Percentiles rank a stretch among this genome's conserved stretches.
phyloP scores from a whole-genome alignment of 768 basidiomycete species.

The Termitomyces titanicus region DNA sequence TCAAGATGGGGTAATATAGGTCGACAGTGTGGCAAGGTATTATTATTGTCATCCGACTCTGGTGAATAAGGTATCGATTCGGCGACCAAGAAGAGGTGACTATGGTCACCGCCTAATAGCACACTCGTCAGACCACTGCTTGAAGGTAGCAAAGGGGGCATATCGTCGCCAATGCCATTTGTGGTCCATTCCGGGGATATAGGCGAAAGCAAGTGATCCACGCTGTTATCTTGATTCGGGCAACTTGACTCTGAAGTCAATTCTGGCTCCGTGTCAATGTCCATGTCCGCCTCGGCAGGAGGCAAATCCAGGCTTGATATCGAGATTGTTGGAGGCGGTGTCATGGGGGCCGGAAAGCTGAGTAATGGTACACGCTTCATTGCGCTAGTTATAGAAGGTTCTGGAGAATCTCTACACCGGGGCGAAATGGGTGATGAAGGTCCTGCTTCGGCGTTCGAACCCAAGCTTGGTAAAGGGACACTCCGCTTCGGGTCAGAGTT shows the following conservation, averaged over 20 bases:
- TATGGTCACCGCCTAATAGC: constrained; percentile 2
- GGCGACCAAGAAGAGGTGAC: background rate
- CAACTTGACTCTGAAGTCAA: constrained; percentile 4
- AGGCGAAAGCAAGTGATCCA: constrained; percentile 9
- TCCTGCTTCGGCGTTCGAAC: constrained; percentile 1
- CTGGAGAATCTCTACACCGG: constrained; percentile 26
- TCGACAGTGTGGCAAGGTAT: constrained; percentile 7
- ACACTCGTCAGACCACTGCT: background rate
- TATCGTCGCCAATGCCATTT: constrained; percentile 6
- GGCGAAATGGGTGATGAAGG: background rate
- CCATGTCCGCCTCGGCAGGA: constrained; percentile 11
- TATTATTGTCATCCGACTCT: constrained; percentile 1
- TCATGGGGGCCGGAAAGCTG: constrained; percentile 26
- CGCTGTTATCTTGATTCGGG: background rate
- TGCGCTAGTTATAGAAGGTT: constrained; percentile 23
- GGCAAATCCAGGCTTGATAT: constrained; percentile 33
- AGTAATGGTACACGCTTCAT: constrained; percentile 26
- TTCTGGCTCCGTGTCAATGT: constrained; percentile 20
- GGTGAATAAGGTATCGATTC: constrained; percentile 3
- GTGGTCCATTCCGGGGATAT: constrained; percentile 16
- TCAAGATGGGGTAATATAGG: constrained; percentile 15
- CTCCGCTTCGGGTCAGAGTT: constrained; percentile 23
- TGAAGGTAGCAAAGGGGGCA: constrained; percentile 4
- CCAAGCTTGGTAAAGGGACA: constrained; percentile 20
- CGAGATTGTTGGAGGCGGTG: constrained; percentile 41